Percentiles rank a stretch among this genome's conserved stretches.
Conservation (phyloP, 2,329 filamentous ascomycete genomes). For the Sclerotinia trifoliorum region DNA sequence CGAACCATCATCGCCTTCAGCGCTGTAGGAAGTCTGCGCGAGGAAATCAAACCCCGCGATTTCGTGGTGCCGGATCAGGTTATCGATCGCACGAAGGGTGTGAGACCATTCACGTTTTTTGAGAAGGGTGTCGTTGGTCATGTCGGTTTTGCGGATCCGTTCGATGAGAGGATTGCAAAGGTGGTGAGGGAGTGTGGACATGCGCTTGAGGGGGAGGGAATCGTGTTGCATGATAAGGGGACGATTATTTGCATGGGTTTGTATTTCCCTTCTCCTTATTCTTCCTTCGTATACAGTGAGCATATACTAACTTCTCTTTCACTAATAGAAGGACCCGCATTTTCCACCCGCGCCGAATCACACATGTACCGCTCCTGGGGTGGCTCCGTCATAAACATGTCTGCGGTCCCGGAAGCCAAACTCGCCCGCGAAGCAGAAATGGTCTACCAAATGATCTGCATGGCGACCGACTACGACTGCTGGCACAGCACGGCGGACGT, state of each 20-base stretch:
- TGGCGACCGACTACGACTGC: slow-evolving; percentile 99
- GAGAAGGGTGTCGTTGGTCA: slow-evolving; percentile 89
- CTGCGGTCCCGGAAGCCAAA: slow-evolving; percentile 90
- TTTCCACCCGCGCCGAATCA: slow-evolving; percentile 93
- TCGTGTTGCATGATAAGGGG: slow-evolving; percentile 79
- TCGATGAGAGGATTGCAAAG: slow-evolving; percentile 74
- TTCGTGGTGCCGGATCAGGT: slow-evolving; percentile 96
- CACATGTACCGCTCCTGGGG: slow-evolving; percentile 95
- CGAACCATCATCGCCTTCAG: slow-evolving; percentile 91
- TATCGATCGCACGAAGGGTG: slow-evolving; percentile 90
- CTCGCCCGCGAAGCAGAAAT: slow-evolving; percentile 95
- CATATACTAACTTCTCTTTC: slow-evolving; percentile 15
- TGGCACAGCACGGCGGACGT: slow-evolving; percentile 85
- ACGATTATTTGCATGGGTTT: slow-evolving; percentile 88
- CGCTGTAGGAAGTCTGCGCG: slow-evolving; percentile 87
- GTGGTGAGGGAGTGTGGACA: slow-evolving; percentile 76
- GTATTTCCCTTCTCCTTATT: slow-evolving; percentile 37
- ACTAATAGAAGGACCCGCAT: slow-evolving; percentile 80
- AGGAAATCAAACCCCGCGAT: slow-evolving; percentile 91
- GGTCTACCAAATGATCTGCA: slow-evolving; percentile 97
- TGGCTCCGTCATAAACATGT: slow-evolving; percentile 98
- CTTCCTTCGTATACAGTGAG: not conserved
- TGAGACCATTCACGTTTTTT: slow-evolving; percentile 94
- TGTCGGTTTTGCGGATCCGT: slow-evolving; percentile 93
- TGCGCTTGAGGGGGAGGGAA: slow-evolving; percentile 76